phyloP scores from a whole-genome alignment of 164 flowering plant species.

The Macadamia tetraphylla region DNA sequence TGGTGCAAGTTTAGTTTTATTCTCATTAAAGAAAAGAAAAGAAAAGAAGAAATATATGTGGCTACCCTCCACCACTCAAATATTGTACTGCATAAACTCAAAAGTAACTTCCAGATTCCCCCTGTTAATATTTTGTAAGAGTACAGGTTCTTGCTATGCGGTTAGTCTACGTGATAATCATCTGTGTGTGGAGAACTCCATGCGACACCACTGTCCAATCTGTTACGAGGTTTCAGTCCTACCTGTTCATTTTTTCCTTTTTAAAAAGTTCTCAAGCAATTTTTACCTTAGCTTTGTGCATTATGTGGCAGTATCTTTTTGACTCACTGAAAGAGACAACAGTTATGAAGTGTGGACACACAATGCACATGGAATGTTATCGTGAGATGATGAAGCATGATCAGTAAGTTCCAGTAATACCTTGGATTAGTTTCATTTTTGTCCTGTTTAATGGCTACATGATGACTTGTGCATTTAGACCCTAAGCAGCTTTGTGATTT shows the following conservation, averaged over 20 bases:
- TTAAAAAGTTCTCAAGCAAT: not conserved
- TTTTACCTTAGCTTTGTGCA: slow-evolving; percentile 1
- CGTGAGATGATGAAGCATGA: slow-evolving; percentile 71
- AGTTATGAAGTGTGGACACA: slow-evolving; percentile 95
- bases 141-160: slow-evolving; percentile 79
- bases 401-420: slow-evolving; percentile 40
- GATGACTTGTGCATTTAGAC: not conserved
- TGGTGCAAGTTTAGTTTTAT: too few species aligned
- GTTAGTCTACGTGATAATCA: slow-evolving; percentile 56
- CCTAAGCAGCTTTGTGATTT: not conserved
- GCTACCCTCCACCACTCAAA: not conserved
- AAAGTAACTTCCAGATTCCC: not conserved
- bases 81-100: not conserved
- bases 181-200: slow-evolving; percentile 79
- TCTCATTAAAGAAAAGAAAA: too few species aligned
- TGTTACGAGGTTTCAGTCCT: slow-evolving; percentile 67
- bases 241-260: slow-evolving; percentile 5
- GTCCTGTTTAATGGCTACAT: not conserved
- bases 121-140: slow-evolving; percentile 6
- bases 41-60: too few species aligned
- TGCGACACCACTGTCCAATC: slow-evolving; percentile 86
- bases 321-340: slow-evolving; percentile 77
- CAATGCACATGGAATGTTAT: slow-evolving; percentile 83
- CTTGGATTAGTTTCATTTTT: slow-evolving; percentile 1
- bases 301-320: slow-evolving; percentile 72